Conservation (phyloP, 768 basidiomycete species). For the Mrakia gelida region DNA sequence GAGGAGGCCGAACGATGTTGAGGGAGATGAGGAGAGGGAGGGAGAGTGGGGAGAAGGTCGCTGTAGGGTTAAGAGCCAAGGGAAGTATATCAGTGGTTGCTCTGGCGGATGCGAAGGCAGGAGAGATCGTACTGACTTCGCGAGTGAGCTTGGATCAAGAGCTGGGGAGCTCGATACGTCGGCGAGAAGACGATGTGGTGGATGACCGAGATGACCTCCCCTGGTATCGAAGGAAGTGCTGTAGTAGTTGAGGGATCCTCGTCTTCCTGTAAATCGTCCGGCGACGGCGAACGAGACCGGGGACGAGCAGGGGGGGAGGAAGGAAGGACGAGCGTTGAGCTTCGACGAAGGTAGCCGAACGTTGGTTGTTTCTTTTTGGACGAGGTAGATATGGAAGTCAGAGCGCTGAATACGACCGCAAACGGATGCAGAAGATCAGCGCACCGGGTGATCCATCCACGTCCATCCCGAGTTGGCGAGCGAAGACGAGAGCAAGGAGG, state of each 20-base stretch:
- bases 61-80: conserved; percentile 17
- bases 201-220: conserved; percentile 44
- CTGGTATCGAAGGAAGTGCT: not conserved
- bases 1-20: conserved; percentile 13
- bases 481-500: not conserved
- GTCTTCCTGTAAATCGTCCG: not conserved
- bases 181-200: conserved; percentile 73
- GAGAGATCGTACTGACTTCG: conserved; percentile 54
- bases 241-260: conserved; percentile 20
- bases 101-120: not conserved
- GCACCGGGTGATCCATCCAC: conserved; percentile 61
- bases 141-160: conserved; percentile 72
- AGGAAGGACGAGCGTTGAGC: not conserved
- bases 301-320: not conserved
- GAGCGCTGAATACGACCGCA: no score
- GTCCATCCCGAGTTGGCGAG: conserved; percentile 49
- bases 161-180: conserved; percentile 73
- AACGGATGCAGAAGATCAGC: no score
- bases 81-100: no score
- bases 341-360: conserved; percentile 7
- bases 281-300: not conserved
- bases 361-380: not conserved
- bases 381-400: no score
- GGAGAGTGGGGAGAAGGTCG: conserved; percentile 26
- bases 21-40: not conserved